Evolutionary conservation across 208 protist genomes (phyloP), one percentile per base, ranked within the genome.

Genomic region (Blechomonas ayalai): DNA sequence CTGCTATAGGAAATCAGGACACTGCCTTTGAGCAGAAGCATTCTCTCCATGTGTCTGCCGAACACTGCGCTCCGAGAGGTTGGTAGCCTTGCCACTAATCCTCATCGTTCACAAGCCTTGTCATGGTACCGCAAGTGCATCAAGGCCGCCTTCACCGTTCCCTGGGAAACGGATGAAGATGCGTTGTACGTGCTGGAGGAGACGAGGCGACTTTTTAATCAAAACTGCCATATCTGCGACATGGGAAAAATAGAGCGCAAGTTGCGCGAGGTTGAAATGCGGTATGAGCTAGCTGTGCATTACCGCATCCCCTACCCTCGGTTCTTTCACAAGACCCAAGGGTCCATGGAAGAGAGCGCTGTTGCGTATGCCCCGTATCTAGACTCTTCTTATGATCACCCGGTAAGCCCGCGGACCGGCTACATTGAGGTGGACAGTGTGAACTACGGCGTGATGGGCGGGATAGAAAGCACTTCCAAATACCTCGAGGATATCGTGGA

Each of bases 181-280:
- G 86, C 86, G 1, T 33, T 91, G 5, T 94, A 94, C 58, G 80
- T 94, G 0, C 54, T 94, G 19, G 71, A 84, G 47, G 81, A 94
- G 43, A 73, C 78, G 18, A 46, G 86, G 4, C 62, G 82, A 4
- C 69, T 94, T 10, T 94, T 94, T 45, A 56, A 67, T 38, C 44
- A 62, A 23, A 91, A 94, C 59, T 52, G 48, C 3, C 29, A 58
- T 29, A 70, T 94, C 27, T 59, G 48, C 16, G 82, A 91, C 22
- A 42, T 81, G 10, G 61, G 64, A 13, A 33, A 42, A 1, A 85
- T 94, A 25, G 33, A 77, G 55, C 62, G 79, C 10, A 94, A 94
- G 51, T 22, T 94, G 58, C 81, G 82, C 12, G 81, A 94, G 67
- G 86, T 80, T 8, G 86, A 94, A 56, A 90, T 91, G 81, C 78